Base-by-base conservation (phyloP, 768 basidiomycete genomes). In the Exsudoporus frostii region DNA sequence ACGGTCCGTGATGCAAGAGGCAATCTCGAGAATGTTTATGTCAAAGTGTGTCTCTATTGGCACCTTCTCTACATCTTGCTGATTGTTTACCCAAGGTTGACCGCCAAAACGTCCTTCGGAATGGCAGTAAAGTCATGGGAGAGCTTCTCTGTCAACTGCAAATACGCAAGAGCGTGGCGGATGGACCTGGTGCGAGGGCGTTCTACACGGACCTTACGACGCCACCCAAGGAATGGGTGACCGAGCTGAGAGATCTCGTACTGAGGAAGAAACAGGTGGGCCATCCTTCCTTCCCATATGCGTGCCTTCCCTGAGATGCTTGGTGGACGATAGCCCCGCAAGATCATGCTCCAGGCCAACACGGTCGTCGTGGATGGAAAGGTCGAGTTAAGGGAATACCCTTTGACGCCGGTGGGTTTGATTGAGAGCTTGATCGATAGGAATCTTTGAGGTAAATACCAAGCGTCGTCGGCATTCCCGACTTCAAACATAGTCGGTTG, bases 401-500 rank as follows among this genome's bases (percentile, higher is more conserved):
- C 88, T 9, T 71, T 88, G 50, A 90, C 85, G 0, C 63, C 80
- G 2, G 84, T 78, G 20, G 92, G 92, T 30, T 76, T 84, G 32
- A 89, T 95, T 48, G 80, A 91, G 70, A 89, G 88, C 61, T 88
- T 87, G 71, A 82, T 95, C 54, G 91, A 93, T 65, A 75, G 88
- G 46, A 75, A 72, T 40, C 62, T 86, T 50, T 86, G 63, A 71
- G 22, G 10, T 20, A 5, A 24, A 43, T 39, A 20, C 19, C 29
- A 19, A 44, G 43, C 2, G 24, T 33, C 33, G 34, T 51, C 14
- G 6, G 9, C 6, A 19, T 10, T 29, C 15, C 17, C 4, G 29
- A 22, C 32, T 30, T 24, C 17, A n/a, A n/a, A 24, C 11, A 20
- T 24, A 46, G 9, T 37, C 3, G 27, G 10, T 30, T 13, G 9